Conservation (phyloP, 2,329 filamentous ascomycete species). For the Macrophomina tecta region DNA sequence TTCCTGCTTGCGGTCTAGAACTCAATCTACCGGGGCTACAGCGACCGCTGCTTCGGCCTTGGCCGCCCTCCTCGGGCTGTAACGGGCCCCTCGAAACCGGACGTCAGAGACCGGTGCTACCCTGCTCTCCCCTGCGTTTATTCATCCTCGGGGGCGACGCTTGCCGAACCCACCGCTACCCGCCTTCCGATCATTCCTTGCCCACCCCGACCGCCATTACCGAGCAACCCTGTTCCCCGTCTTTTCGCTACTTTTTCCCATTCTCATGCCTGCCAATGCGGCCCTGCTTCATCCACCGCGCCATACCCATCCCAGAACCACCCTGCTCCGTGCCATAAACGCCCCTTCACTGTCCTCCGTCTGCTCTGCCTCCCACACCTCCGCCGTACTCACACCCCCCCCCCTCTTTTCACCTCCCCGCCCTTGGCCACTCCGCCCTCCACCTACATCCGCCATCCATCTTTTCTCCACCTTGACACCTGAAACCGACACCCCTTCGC, state of each 20-base stretch:
- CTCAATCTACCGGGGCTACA: neutral
- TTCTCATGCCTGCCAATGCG: neutral
- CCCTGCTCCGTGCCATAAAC: neutral
- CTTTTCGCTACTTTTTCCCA: neutral
- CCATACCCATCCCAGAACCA: neutral
- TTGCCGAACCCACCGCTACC: neutral
- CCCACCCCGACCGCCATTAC: neutral
- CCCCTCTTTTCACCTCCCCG: neutral
- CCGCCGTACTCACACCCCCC: neutral
- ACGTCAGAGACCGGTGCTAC: neutral
- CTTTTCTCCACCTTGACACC: neutral
- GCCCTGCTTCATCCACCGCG: neutral
- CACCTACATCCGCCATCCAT: neutral
- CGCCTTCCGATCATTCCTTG: neutral
- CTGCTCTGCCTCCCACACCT: neutral
- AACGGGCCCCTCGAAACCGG: neutral
- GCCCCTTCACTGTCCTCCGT: neutral
- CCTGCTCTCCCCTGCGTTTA: slow-evolving; percentile 1
- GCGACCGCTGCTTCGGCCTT: neutral
- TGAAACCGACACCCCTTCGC: neutral
- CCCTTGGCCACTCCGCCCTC: slow-evolving; percentile 2
- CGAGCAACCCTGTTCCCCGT: slow-evolving; percentile 2
- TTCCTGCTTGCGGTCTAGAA: neutral
- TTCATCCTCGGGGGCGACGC: neutral
- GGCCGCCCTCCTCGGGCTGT: neutral